Evolutionary conservation across 1,284 basidiomycete genomes (phyloP).

Genomic region (Rhizoctonia solani): DNA sequence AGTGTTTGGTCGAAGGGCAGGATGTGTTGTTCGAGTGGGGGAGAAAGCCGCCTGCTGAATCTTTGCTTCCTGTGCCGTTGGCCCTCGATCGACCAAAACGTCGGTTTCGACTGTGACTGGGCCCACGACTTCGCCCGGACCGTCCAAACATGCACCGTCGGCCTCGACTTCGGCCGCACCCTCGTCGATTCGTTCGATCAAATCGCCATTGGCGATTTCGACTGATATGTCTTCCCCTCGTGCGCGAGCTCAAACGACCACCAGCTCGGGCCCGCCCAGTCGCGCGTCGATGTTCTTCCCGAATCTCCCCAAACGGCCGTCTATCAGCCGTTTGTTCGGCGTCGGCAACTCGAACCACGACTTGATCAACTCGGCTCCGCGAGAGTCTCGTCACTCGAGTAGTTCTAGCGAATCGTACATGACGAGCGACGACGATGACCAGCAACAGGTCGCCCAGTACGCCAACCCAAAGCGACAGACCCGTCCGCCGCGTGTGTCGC

Average conservation of each 20-base stretch:
- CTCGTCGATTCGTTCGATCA: slow-evolving; percentile 23
- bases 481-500: slow-evolving; percentile 16
- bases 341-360: slow-evolving; percentile 1
- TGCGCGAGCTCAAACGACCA: background rate
- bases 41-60: background rate
- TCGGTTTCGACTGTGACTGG: background rate
- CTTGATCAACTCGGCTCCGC: slow-evolving; percentile 4
- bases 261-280: slow-evolving; percentile 12
- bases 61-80: background rate
- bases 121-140: too few species aligned
- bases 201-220: slow-evolving; percentile 15
- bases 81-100: background rate
- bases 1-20: slow-evolving; percentile 70
- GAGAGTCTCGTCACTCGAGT: slow-evolving; percentile 20
- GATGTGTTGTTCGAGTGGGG: slow-evolving; percentile 39
- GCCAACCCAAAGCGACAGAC: slow-evolving; percentile 19
- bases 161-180: slow-evolving; percentile 9
- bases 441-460: too few species aligned
- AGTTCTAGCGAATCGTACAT: slow-evolving; percentile 7
- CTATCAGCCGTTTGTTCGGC: slow-evolving; percentile 20
- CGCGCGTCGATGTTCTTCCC: slow-evolving; percentile 34
- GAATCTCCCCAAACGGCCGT: slow-evolving; percentile 21
- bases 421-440: slow-evolving; percentile 14
- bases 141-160: slow-evolving; percentile 11
- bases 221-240: slow-evolving; percentile 8